Base-by-base conservation (phyloP, 2,329 filamentous ascomycete genomes). In the Cordyceps militaris region DNA sequence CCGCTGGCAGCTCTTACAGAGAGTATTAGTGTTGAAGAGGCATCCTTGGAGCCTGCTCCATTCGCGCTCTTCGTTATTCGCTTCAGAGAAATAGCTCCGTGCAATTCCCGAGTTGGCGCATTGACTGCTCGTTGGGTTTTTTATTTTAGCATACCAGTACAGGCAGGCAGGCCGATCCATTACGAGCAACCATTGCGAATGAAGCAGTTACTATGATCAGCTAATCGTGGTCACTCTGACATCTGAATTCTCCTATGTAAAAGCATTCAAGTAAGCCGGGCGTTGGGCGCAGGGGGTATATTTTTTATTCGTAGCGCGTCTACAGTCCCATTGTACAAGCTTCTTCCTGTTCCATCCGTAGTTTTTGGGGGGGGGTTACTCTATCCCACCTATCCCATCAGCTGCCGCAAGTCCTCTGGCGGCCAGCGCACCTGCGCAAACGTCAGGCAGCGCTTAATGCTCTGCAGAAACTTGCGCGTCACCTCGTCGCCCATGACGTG, bases 361-460 rank as follows among this genome's bases (percentile, higher is more conserved):
- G n/a, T n/a, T n/a, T n/a, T n/a, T n/a, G n/a, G n/a, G n/a, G n/a
- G n/a, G n/a, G n/a, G n/a, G n/a, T n/a, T n/a, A n/a, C n/a, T n/a
- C n/a, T n/a, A n/a, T n/a, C n/a, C n/a, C n/a, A n/a, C n/a, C 71
- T 73, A 94, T 14, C 94, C 94, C 94, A 99, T 99, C 65, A 99
- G 76, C 76, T 99, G 94, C 68, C 90, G 80, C 65, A 94, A 81
- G 75, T 97, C 93, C 66, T 91, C 87, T 0, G 94, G 94, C 59
- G 92, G 92, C 94, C 94, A 99, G 65, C 93, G 84, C 30, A 94
- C 92, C 75, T 99, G 94, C 26, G 93, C 91, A 81, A 97, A 99
- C 61, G 90, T 97, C 69, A 99, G 74, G 69, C 92, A 97, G 47
- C 94, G 81, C 79, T 99, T 99, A 72, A 99, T 97, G 70, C 93